Conservation (phyloP, 768 basidiomycete species). For the Xerocomellus chrysenteron region DNA sequence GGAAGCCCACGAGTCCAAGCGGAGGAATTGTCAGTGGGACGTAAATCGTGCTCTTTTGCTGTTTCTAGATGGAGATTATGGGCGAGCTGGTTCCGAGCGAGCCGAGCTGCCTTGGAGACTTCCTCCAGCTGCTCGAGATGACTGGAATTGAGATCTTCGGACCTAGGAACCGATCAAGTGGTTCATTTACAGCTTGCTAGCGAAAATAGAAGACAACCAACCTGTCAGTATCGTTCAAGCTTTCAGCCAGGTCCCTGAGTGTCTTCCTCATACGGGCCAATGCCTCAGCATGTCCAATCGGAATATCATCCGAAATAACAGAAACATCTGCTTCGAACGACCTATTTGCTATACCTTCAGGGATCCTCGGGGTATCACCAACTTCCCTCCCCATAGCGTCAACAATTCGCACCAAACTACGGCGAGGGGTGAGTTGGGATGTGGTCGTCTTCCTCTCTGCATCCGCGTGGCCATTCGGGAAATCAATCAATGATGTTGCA, state of each 20-base stretch:
- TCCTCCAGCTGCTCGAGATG: constrained; percentile 53
- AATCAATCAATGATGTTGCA: background rate
- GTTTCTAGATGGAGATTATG: constrained; percentile 43
- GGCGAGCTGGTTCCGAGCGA: constrained; percentile 46
- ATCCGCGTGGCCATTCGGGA: constrained; percentile 18
- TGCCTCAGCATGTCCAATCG: constrained; percentile 46
- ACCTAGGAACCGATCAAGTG: constrained; percentile 31
- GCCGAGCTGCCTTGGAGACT: constrained; percentile 51
- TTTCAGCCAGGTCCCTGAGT: constrained; percentile 54
- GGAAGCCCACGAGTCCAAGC: constrained; percentile 37
- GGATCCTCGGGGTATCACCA: constrained; percentile 35
- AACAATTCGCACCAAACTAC: constrained; percentile 54
- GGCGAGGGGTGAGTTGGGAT: constrained; percentile 24
- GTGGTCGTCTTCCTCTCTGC: constrained; percentile 12
- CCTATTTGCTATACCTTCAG: constrained; percentile 25
- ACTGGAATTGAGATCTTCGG: constrained; percentile 40
- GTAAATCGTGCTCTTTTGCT: constrained; percentile 35
- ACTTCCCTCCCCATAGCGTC: constrained; percentile 71
- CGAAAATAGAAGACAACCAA: constrained; percentile 24
- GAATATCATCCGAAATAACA: constrained; percentile 20
- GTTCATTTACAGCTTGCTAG: constrained; percentile 5
- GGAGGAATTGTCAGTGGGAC: constrained; percentile 34
- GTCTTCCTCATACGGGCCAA: constrained; percentile 57
- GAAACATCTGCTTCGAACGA: constrained; percentile 22
- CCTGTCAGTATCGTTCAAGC: constrained; percentile 59